Conservation (phyloP, 1,284 basidiomycete species). For the Ganoderma leucocontextum region DNA sequence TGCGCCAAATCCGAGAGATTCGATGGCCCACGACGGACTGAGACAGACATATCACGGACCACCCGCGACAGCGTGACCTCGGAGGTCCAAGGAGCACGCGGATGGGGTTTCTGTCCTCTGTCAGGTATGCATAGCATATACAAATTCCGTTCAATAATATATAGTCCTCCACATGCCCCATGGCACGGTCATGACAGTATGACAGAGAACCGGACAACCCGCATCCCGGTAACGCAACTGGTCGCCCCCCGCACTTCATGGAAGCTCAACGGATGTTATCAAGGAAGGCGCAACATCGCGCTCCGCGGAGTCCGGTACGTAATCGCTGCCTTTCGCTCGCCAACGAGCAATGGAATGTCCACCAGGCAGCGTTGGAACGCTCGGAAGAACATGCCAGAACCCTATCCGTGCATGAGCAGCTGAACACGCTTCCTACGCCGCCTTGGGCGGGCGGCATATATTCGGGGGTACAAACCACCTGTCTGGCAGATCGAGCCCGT, state of each 20-base stretch:
- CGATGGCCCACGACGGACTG: neutral
- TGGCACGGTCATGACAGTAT: conserved; percentile 20
- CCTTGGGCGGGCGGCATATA: neutral
- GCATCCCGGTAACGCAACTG: conserved; percentile 7
- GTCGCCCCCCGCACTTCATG: conserved; percentile 26
- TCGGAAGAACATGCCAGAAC: conserved; percentile 21
- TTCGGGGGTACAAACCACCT: conserved; percentile 13
- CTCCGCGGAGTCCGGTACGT: conserved; percentile 31
- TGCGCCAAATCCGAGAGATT: neutral
- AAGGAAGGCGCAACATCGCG: conserved; percentile 19
- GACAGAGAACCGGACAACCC: conserved; percentile 1
- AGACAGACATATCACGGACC: conserved; percentile 9
- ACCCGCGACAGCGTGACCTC: conserved; percentile 1
- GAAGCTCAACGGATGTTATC: conserved; percentile 28
- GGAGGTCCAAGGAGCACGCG: conserved; percentile 7
- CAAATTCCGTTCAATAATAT: conserved; percentile 9
- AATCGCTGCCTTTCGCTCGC: conserved; percentile 24
- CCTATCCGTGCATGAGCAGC: conserved; percentile 12
- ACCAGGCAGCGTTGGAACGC: conserved; percentile 1
- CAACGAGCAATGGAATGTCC: conserved; percentile 9
- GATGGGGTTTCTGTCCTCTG: conserved; percentile 16
- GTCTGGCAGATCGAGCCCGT: neutral
- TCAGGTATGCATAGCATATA: conserved; percentile 21
- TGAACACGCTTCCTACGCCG: conserved; percentile 1
- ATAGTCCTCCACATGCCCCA: conserved; percentile 14